Conservation (phyloP, 2,329 filamentous ascomycete genomes). For the Fusarium napiforme region DNA sequence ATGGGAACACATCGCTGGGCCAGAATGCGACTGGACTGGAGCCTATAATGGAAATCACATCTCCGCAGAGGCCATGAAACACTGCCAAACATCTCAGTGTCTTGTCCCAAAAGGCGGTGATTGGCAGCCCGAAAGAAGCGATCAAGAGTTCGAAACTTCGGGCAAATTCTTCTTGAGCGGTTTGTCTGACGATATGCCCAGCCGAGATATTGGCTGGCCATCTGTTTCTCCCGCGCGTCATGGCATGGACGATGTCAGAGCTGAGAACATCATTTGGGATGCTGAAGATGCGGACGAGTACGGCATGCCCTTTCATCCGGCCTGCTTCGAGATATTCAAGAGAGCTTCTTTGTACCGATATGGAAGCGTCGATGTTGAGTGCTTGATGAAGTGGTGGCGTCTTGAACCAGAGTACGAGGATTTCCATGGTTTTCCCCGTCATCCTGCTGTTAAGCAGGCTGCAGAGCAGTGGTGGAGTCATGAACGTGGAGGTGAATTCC, state of each 20-base stretch:
- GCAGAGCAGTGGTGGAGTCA: constrained; percentile 27
- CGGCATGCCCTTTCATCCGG: constrained; percentile 45
- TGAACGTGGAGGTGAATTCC: constrained; percentile 15
- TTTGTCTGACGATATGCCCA: constrained; percentile 27
- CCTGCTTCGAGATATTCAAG: constrained; percentile 47
- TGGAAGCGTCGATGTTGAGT: constrained; percentile 31
- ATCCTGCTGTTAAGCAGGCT: neutral
- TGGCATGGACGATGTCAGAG: rapidly evolving
- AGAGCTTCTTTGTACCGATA: constrained; percentile 32
- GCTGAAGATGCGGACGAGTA: neutral
- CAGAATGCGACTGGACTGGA: constrained; percentile 6
- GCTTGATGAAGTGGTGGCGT: constrained; percentile 29
- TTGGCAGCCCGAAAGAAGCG: constrained; percentile 24
- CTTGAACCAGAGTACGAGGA: neutral
- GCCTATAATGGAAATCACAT: constrained; percentile 42
- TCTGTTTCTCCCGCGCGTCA: constrained; percentile 29
- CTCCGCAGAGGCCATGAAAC: constrained; percentile 40
- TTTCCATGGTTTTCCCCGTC: constrained; percentile 10
- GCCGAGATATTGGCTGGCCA: neutral
- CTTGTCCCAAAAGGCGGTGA: constrained; percentile 33
- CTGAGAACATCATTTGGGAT: constrained; percentile 9
- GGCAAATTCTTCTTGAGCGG: constrained; percentile 37
- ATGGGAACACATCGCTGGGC: constrained; percentile 42
- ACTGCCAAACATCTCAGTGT: constrained; percentile 43
- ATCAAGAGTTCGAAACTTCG: constrained; percentile 38